Conservation (phyloP, 768 basidiomycete species). For the Phlebiopsis flavidoalba region DNA sequence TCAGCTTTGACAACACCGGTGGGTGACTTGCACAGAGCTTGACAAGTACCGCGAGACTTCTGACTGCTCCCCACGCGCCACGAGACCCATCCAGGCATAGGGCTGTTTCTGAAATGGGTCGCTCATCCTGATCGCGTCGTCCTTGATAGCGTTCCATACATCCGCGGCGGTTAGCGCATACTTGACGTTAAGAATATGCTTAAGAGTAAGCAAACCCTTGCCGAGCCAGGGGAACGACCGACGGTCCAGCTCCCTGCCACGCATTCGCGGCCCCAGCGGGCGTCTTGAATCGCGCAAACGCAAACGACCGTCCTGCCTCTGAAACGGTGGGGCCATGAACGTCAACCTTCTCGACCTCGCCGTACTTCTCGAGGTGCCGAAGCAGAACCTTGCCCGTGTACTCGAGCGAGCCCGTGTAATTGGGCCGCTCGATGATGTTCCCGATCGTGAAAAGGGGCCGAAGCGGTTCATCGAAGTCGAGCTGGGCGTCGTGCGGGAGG, state of each 20-base stretch:
- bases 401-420: constrained; percentile 25
- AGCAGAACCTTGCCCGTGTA: constrained; percentile 11
- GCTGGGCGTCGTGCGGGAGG: constrained; percentile 41
- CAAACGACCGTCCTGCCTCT: constrained; percentile 41
- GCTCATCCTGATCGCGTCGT: constrained; percentile 44
- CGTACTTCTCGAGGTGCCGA: constrained; percentile 30
- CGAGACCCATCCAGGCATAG: neutral
- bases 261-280: constrained; percentile 48
- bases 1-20: constrained; percentile 48
- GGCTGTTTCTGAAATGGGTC: constrained; percentile 13
- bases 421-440: constrained; percentile 47
- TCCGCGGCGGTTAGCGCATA: constrained; percentile 34
- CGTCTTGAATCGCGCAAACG: constrained; percentile 51
- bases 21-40: constrained; percentile 47
- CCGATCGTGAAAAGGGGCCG: constrained; percentile 35
- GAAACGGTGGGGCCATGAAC: constrained; percentile 44
- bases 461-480: constrained; percentile 40
- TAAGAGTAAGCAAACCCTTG: constrained; percentile 41
- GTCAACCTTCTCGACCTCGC: constrained; percentile 38
- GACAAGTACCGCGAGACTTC: constrained; percentile 29
- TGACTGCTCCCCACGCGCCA: neutral
- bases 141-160: constrained; percentile 34
- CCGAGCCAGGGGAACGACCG: constrained; percentile 43
- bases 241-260: constrained; percentile 40
- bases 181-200: constrained; percentile 48